A percentile compares a stretch with the other conserved stretches of the same genome.
Evolutionary conservation across 1,284 basidiomycete genomes (phyloP).

Genomic region (Fomitopsis palustris): DNA sequence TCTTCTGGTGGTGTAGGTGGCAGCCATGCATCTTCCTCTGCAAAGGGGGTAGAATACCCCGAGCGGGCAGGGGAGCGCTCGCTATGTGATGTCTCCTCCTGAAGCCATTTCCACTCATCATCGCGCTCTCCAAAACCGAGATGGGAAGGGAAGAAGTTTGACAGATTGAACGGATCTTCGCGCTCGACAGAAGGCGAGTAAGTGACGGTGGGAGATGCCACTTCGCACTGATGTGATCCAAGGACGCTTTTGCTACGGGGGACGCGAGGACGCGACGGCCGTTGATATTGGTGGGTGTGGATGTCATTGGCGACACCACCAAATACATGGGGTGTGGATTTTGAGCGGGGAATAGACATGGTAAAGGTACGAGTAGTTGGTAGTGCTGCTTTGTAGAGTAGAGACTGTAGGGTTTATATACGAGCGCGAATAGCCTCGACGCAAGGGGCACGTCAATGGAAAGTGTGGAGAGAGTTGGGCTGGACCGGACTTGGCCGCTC

Average conservation of each 20-base stretch:
- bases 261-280: constrained; percentile 13
- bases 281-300: not conserved
- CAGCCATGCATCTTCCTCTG: constrained; percentile 23
- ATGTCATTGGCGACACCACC: constrained; percentile 3
- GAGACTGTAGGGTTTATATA: not conserved
- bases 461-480: constrained; percentile 3
- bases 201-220: constrained; percentile 15
- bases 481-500: not conserved
- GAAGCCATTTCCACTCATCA: constrained; percentile 41
- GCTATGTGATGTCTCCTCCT: constrained; percentile 7
- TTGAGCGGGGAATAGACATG: constrained; percentile 28
- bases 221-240: constrained; percentile 2
- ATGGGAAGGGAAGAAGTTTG: constrained; percentile 45
- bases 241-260: constrained; percentile 21
- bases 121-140: constrained; percentile 17
- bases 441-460: not conserved
- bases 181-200: constrained; percentile 8
- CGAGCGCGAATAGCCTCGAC: not conserved
- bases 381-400: not conserved
- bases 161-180: constrained; percentile 48
- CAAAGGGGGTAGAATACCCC: constrained; percentile 19
- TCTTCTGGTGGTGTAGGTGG: constrained; percentile 20
- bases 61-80: constrained; percentile 10
- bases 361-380: not conserved
- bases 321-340: constrained; percentile 23